Percentiles rank a stretch among this genome's conserved stretches.
Evolutionary conservation across 2,329 filamentous ascomycete genomes (phyloP).

Genomic region (Xylariaceae sp.): DNA sequence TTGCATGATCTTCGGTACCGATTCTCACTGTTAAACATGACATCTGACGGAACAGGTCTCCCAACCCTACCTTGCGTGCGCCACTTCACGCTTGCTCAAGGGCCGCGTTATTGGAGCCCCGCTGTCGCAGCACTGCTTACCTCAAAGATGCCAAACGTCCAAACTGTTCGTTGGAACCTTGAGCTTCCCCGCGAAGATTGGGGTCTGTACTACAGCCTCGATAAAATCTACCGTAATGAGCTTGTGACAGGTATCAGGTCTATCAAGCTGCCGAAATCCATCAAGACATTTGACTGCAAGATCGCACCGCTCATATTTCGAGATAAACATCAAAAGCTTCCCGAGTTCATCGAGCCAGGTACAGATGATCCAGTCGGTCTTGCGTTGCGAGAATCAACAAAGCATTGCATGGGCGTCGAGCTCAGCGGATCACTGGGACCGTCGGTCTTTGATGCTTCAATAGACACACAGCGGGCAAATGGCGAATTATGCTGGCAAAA

Average conservation of each 20-base stretch:
- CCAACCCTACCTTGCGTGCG: not conserved
- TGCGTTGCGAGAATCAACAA: not conserved
- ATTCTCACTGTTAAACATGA: not conserved
- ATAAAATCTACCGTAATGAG: not conserved
- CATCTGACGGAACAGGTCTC: not conserved
- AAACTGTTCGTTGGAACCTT: not conserved
- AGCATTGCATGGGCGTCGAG: not conserved
- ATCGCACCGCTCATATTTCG: not conserved
- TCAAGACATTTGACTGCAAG: not conserved
- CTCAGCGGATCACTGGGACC: not conserved
- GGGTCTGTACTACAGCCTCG: not conserved
- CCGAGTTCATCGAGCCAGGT: not conserved
- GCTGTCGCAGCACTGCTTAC: not conserved
- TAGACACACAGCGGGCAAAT: not conserved
- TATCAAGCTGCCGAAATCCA: not conserved
- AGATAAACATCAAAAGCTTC: not conserved
- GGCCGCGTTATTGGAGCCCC: not conserved
- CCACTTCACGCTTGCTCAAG: not conserved
- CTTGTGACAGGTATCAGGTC: not conserved
- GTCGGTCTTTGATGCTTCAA: not conserved
- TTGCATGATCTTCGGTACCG: not conserved
- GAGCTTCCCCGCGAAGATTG: not conserved
- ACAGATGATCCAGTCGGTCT: not conserved
- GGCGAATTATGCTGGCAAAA: not conserved
- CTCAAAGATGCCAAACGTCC: not conserved